phyloP scores from a whole-genome alignment of 2,329 filamentous ascomycete genomes.

The Fusarium pseudograminearum region DNA sequence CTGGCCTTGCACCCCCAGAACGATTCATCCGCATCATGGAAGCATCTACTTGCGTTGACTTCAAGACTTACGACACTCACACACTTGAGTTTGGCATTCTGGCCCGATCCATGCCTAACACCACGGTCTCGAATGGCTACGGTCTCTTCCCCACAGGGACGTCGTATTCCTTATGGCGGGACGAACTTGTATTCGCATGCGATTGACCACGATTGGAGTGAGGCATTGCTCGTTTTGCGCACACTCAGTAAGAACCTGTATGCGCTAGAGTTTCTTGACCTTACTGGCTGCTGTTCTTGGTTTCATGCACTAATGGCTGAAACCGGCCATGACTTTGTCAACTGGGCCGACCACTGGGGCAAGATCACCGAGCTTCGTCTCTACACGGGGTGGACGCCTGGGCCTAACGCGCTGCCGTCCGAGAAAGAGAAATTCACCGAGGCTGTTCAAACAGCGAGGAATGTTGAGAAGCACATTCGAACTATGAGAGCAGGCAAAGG shows the following conservation, averaged over 20 bases:
- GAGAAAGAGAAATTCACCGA: slow-evolving; percentile 53
- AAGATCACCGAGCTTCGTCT: slow-evolving; percentile 62
- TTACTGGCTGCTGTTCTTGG: slow-evolving; percentile 71
- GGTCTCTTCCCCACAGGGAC: slow-evolving; percentile 59
- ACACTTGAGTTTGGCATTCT: slow-evolving; percentile 71
- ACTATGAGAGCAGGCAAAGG: slow-evolving; percentile 61
- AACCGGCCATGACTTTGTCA: slow-evolving; percentile 61
- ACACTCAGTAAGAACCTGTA: slow-evolving; percentile 67
- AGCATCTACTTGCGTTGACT: slow-evolving; percentile 67
- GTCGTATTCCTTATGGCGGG: slow-evolving; percentile 63
- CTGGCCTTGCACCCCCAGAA: slow-evolving; percentile 61
- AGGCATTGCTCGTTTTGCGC: slow-evolving; percentile 67
- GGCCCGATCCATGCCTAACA: slow-evolving; percentile 71
- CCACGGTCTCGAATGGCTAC: slow-evolving; percentile 64
- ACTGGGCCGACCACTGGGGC: slow-evolving; percentile 67
- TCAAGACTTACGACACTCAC: slow-evolving; percentile 66
- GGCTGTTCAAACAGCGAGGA: slow-evolving; percentile 54
- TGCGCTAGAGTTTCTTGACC: slow-evolving; percentile 69
- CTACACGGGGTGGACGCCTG: slow-evolving; percentile 57
- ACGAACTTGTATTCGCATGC: slow-evolving; percentile 69
- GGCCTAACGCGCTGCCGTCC: slow-evolving; percentile 50
- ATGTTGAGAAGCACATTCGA: slow-evolving; percentile 63
- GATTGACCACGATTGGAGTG: slow-evolving; percentile 69
- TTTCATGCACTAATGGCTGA: slow-evolving; percentile 59
- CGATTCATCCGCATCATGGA: slow-evolving; percentile 63